phyloP scores from a whole-genome alignment of 169 alveolate species.

The Eimeria necatrix region DNA sequence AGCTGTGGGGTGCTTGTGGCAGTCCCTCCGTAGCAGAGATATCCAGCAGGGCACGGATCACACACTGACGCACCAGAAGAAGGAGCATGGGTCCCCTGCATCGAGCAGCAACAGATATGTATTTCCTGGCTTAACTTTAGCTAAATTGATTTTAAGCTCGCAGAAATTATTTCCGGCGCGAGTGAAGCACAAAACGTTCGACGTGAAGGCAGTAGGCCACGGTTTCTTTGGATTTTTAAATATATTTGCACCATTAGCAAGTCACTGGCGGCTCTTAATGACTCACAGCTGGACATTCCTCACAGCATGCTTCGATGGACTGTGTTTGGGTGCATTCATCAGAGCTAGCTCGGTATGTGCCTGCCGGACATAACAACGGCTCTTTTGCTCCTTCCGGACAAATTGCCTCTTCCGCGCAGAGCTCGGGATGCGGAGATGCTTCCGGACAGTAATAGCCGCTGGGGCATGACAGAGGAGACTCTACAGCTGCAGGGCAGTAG shows the following conservation, averaged over 20 bases:
- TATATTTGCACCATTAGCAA: neutral
- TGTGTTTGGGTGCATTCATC: conserved; percentile 48
- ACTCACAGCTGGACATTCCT: conserved; percentile 75
- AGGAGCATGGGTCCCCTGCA: conserved; percentile 61
- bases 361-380: conserved; percentile 77
- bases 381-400: conserved; percentile 52
- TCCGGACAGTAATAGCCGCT: conserved; percentile 87
- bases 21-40: conserved; percentile 75
- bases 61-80: conserved; percentile 47
- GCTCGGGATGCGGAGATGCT: conserved; percentile 81
- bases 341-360: conserved; percentile 49
- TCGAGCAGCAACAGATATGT: neutral
- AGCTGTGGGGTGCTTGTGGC: conserved; percentile 65
- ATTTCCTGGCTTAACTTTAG: too few species aligned
- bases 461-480: conserved; percentile 80
- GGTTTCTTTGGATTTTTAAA: neutral
- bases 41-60: conserved; percentile 67
- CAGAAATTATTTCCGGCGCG: too few species aligned
- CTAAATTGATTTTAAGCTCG: too few species aligned
- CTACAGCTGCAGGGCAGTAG: conserved; percentile 76
- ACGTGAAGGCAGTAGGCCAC: neutral
- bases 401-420: conserved; percentile 83
- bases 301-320: conserved; percentile 69
- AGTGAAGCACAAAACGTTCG: too few species aligned
- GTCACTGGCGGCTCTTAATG: neutral